Conservation (phyloP, 208 protist genomes). For the Novymonas esmeraldas region DNA sequence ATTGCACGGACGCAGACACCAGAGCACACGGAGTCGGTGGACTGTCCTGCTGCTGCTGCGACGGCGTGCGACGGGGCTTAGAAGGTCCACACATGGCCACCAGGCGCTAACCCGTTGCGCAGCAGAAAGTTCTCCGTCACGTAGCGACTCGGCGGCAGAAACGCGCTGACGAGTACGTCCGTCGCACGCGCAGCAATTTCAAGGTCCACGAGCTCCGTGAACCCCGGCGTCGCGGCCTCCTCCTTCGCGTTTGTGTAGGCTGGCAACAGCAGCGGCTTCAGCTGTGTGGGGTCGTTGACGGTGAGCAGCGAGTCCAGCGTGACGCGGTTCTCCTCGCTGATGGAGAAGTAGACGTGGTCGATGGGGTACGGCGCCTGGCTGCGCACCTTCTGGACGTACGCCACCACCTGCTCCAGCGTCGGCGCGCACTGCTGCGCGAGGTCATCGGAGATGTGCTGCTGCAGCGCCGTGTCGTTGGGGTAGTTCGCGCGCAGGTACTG, state of each 20-base stretch:
- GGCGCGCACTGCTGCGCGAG: constrained; percentile 40
- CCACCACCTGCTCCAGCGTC: constrained; percentile 35
- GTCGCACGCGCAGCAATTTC: constrained; percentile 41
- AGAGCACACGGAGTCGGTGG: neutral
- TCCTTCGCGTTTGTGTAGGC: constrained; percentile 3
- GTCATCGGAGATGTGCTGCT: constrained; percentile 24
- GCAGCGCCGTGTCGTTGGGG: constrained; percentile 23
- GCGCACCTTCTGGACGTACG: constrained; percentile 20
- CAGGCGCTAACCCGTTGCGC: constrained; percentile 29
- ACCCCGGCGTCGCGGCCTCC: constrained; percentile 17
- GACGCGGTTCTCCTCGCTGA: constrained; percentile 21
- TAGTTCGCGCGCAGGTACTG: constrained; percentile 51
- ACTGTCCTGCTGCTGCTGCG: no score
- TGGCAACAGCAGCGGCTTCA: constrained; percentile 17
- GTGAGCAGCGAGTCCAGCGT: constrained; percentile 32
- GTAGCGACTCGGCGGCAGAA: constrained; percentile 38
- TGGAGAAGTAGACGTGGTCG: constrained; percentile 45
- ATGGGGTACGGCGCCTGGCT: neutral
- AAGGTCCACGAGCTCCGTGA: constrained; percentile 45
- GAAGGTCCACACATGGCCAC: constrained; percentile 42
- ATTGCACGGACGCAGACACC: neutral
- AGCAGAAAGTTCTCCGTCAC: constrained; percentile 59
- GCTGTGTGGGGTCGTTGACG: constrained; percentile 19
- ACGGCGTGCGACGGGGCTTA: no score
- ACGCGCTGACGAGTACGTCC: constrained; percentile 47